Evolutionary conservation across 139 green algal genomes (phyloP).

Genomic region (Chlorella sp.): DNA sequence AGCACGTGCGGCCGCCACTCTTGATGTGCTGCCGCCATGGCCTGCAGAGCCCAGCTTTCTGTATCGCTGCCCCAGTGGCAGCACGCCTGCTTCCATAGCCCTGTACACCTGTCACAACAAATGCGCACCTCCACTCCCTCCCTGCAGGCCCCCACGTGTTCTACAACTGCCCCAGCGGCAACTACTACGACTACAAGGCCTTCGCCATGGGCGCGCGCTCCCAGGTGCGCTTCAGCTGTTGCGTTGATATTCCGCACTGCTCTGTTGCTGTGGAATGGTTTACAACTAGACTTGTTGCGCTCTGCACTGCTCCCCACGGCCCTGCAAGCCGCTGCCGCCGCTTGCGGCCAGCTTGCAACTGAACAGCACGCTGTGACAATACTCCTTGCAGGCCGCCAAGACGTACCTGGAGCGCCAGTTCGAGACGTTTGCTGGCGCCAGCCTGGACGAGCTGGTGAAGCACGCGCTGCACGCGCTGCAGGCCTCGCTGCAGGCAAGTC

Average conservation of each 20-base stretch:
- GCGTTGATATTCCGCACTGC: no score
- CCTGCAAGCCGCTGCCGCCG: no score
- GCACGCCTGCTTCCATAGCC: neutral
- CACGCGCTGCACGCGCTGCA: constrained; percentile 81
- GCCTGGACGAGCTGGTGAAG: constrained; percentile 87
- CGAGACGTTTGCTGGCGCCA: constrained; percentile 76
- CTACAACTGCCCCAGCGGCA: constrained; percentile 95
- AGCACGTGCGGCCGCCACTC: no score
- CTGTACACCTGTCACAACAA: no score
- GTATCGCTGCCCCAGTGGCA: neutral
- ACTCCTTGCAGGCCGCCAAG: constrained; percentile 89
- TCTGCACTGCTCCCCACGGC: no score
- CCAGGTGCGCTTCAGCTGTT: no score
- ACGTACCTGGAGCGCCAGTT: constrained; percentile 98
- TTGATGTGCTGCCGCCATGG: no score
- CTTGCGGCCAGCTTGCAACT: neutral
- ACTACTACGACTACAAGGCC: constrained; percentile 98
- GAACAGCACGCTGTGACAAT: no score
- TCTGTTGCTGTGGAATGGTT: no score
- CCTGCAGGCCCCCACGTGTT: constrained; percentile 82
- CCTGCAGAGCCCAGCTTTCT: neutral
- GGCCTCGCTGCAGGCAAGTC: constrained; percentile 23
- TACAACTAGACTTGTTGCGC: no score
- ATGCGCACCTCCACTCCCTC: no score
- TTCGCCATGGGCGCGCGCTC: constrained; percentile 95